A percentile compares a stretch with the other conserved stretches of the same genome.
Conservation (phyloP, 2,329 filamentous ascomycete genomes). For the Mycosphaerella arachidis region DNA sequence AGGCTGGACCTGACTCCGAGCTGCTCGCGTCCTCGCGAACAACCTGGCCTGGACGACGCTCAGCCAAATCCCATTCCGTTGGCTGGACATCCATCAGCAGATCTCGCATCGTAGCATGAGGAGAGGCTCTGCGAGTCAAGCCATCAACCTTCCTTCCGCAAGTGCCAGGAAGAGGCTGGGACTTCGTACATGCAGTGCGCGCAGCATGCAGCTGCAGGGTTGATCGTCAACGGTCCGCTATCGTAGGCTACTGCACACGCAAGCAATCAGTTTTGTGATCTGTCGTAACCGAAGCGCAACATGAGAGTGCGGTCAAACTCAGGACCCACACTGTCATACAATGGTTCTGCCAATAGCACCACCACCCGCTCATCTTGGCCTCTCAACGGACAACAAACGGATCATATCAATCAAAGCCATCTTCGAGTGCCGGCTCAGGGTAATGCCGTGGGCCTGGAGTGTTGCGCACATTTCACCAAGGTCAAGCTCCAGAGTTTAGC, state of each 20-base stretch:
- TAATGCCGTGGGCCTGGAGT: background rate
- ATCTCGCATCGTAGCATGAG: background rate
- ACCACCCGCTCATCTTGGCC: constrained; percentile 2
- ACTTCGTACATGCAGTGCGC: constrained; percentile 13
- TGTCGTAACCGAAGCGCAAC: constrained; percentile 18
- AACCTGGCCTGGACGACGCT: background rate
- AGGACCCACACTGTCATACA: constrained; percentile 7
- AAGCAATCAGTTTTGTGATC: constrained; percentile 20
- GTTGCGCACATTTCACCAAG: constrained; percentile 10
- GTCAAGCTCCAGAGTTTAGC: constrained; percentile 14
- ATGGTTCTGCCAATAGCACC: constrained; percentile 11
- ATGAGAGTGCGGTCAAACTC: constrained; percentile 19
- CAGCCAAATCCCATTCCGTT: background rate
- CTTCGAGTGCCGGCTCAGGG: constrained; percentile 15
- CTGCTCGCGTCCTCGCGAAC: background rate
- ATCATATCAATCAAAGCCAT: constrained; percentile 13
- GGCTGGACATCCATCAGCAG: background rate
- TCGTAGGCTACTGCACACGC: constrained; percentile 24
- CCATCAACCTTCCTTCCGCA: background rate
- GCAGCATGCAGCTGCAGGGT: constrained; percentile 17
- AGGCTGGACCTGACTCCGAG: background rate
- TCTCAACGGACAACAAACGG: constrained; percentile 12
- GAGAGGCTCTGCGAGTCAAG: background rate
- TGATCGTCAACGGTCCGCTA: constrained; percentile 20
- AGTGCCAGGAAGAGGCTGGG: background rate